Percentiles rank a stretch among this genome's conserved stretches.
phyloP scores from a whole-genome alignment of 2,329 filamentous ascomycete species.

The Aspergillus transmontanensis region DNA sequence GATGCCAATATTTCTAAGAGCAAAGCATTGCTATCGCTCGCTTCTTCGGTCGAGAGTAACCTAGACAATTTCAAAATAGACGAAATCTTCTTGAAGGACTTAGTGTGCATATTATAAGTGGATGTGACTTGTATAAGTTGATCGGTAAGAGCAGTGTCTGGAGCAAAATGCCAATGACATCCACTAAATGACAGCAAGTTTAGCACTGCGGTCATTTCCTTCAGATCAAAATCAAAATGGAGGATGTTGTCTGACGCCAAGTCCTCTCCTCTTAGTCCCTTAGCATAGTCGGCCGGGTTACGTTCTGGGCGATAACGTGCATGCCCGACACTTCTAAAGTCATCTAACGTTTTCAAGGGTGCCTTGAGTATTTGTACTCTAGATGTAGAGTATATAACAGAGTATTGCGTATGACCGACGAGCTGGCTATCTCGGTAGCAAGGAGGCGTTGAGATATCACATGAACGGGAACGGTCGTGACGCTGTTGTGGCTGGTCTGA shows the following conservation, averaged over 20 bases:
- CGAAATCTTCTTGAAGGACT: conserved; percentile 11
- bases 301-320: conserved; percentile 17
- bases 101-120: conserved; percentile 4
- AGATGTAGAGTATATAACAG: conserved; percentile 18
- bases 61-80: conserved; percentile 15
- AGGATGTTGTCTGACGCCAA: conserved; percentile 14
- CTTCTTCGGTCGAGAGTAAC: conserved; percentile 8
- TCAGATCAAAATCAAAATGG: conserved; percentile 29
- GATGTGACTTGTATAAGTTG: conserved; percentile 21
- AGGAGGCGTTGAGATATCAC: not conserved
- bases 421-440: not conserved
- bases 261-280: not conserved
- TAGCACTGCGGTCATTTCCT: conserved; percentile 26
- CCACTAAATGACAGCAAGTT: conserved; percentile 18
- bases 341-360: conserved; percentile 12
- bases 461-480: not conserved
- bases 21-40: conserved; percentile 13
- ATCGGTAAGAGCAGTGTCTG: conserved; percentile 25
- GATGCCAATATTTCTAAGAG: conserved; percentile 4
- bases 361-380: conserved; percentile 20
- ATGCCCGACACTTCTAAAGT: conserved; percentile 13
- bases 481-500: not conserved
- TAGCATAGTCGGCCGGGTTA: conserved; percentile 16
- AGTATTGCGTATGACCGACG: not conserved
- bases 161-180: conserved; percentile 1